A percentile compares a stretch with the other conserved stretches of the same genome.
Conservation (phyloP, 1,139 yeast species). For the Lodderomyces orthopsilosis region DNA sequence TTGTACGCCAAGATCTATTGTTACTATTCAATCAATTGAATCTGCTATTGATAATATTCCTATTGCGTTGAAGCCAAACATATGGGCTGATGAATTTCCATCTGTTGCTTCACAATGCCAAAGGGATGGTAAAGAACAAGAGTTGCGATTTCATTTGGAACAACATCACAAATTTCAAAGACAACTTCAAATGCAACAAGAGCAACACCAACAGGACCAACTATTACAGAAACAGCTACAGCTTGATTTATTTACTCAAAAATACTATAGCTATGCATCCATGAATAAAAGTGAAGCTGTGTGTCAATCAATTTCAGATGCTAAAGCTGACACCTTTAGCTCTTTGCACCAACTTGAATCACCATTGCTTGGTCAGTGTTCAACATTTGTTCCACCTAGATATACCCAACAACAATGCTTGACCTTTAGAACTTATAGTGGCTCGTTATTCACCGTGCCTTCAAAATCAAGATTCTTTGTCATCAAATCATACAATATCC, state of each 20-base stretch:
- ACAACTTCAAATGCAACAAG: background rate
- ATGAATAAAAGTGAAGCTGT: background rate
- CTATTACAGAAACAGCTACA: background rate
- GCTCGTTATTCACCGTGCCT: constrained; percentile 18
- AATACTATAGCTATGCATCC: background rate
- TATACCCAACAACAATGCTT: constrained; percentile 6
- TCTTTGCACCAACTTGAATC: background rate
- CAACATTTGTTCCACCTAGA: constrained; percentile 1
- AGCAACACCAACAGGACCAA: background rate
- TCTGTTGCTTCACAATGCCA: background rate
- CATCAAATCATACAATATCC: constrained; percentile 50
- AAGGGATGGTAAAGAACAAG: background rate
- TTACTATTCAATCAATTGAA: constrained; percentile 20
- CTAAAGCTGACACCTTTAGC: background rate
- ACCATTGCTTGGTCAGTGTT: background rate
- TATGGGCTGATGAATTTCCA: constrained; percentile 22
- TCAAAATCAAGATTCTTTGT: constrained; percentile 46
- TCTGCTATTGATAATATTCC: constrained; percentile 15
- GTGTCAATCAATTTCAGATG: background rate
- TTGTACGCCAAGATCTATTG: constrained; percentile 21
- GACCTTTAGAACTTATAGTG: constrained; percentile 23
- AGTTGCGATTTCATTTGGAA: background rate
- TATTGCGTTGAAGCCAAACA: constrained; percentile 16
- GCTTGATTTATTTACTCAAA: background rate
- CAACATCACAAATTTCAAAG: background rate